Conservation (phyloP, 2,329 filamentous ascomycete species). For the Fusarium continuum region DNA sequence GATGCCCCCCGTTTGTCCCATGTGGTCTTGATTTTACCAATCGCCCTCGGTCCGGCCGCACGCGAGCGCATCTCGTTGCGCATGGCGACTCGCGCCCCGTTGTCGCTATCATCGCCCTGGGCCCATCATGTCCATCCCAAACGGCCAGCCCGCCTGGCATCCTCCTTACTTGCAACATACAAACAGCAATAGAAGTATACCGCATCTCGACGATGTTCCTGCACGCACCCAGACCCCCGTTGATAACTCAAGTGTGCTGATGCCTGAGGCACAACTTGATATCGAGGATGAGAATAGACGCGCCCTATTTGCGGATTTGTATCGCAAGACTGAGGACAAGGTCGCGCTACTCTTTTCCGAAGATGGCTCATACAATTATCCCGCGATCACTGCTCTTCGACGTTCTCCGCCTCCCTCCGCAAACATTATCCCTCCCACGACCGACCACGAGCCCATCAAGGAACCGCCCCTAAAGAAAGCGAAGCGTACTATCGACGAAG, state of each 20-base stretch:
- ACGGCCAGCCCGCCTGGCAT: slow-evolving; percentile 72
- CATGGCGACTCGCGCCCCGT: slow-evolving; percentile 64
- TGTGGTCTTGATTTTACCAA: slow-evolving; percentile 59
- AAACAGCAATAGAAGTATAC: slow-evolving; percentile 60
- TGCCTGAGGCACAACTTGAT: slow-evolving; percentile 70
- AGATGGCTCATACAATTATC: slow-evolving; percentile 62
- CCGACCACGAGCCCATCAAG: slow-evolving; percentile 66
- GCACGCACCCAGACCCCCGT: slow-evolving; percentile 61
- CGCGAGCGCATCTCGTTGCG: slow-evolving; percentile 62
- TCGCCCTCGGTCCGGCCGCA: slow-evolving; percentile 59
- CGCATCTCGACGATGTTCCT: slow-evolving; percentile 68
- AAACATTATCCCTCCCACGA: slow-evolving; percentile 61
- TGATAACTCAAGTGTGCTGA: slow-evolving; percentile 59
- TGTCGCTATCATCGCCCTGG: slow-evolving; percentile 59
- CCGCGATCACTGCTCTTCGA: slow-evolving; percentile 64
- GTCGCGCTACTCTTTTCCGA: slow-evolving; percentile 78
- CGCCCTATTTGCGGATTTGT: slow-evolving; percentile 79
- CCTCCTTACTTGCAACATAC: slow-evolving; percentile 62
- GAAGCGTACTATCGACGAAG: slow-evolving; percentile 81
- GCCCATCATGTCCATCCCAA: slow-evolving; percentile 72
- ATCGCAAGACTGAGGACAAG: slow-evolving; percentile 78
- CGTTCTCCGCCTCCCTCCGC: slow-evolving; percentile 51
- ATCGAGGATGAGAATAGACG: slow-evolving; percentile 75
- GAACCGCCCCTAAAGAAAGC: slow-evolving; percentile 77
- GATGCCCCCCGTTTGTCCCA: slow-evolving; percentile 60